Base-by-base conservation (phyloP, 352 stramenopile genomes). In the Phytophthora boehmeriae region DNA sequence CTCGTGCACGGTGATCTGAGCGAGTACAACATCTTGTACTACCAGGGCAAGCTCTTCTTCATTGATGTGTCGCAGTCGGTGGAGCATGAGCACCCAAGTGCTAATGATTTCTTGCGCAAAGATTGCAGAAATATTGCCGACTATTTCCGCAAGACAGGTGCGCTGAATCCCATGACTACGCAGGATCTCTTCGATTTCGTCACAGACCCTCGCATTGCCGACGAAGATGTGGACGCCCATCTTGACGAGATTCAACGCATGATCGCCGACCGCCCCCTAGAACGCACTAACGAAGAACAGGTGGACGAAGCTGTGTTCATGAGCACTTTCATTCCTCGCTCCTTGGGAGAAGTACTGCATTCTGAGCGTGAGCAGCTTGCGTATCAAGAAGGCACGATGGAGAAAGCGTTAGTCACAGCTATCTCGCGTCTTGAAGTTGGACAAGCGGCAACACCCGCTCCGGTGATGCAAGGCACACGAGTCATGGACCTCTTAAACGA, bases 21-120 rank as follows among this genome's bases (percentile, higher is more conserved):
- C 69, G 97, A 99, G 86, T 99, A 99, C 85, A 99, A 99, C 78
- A 86, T 99, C 30, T 75, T 99, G n/a, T 99, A 98, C 88, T 96
- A 99, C 76, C 83, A 98, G 59, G 90, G 86, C 48, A 76, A 96
- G 62, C 79, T 99, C 16, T 98, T 96, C 71, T 97, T 99, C 48
- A 99, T 99, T 73, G 98, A 99, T 71, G 97, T 99, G 13, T 98
- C 89, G 10, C 97, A 99, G 83, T 98, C 96, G 25, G 98, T 99
- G 10, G 97, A 99, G 71, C 84, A 98, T 73, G 96, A 99, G 67
- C 98, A 99, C 81, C 98, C 98, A 20, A 95, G 92, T 25, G 96
- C 97, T 1, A 80, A 98, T 45, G 95, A 99, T 45, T 99, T 99
- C 72, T 73, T 99, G 45, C 91, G 96, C 28, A 99, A 98, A 63